Percentiles rank a stretch among this genome's conserved stretches.
Conservation (phyloP, 2,329 filamentous ascomycete genomes). For the Colletotrichum ledebouriae region DNA sequence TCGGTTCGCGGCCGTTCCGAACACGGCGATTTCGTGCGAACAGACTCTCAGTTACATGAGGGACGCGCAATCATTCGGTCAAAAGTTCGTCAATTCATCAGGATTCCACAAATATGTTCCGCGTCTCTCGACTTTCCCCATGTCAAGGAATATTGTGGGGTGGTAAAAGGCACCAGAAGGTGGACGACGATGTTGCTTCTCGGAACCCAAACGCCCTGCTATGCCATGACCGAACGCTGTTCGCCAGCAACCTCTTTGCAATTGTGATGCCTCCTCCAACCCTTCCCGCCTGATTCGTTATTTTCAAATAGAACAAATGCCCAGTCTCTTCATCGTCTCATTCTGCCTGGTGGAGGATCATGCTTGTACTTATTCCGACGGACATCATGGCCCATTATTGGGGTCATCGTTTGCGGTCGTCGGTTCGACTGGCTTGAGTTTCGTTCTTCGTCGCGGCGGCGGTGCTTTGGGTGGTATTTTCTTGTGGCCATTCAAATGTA, state of each 20-base stretch:
- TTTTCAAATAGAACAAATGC: constrained; percentile 18
- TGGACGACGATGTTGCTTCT: background rate
- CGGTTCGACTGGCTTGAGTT: constrained; percentile 50
- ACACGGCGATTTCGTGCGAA: background rate
- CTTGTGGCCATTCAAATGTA: constrained; percentile 52
- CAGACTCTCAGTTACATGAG: background rate
- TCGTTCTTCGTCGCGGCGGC: constrained; percentile 61
- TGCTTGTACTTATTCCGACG: background rate
- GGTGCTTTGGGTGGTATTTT: constrained; percentile 61
- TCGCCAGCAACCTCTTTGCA: constrained; percentile 2
- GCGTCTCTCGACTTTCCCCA: background rate
- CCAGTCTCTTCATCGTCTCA: constrained; percentile 14
- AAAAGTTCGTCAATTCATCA: constrained; percentile 3
- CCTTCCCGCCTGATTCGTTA: background rate
- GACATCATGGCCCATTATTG: background rate
- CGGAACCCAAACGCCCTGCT: constrained; percentile 38
- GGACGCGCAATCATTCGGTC: background rate
- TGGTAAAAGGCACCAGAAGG: too few species aligned
- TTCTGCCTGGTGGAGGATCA: constrained; percentile 11
- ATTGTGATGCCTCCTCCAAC: constrained; percentile 9
- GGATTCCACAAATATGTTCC: background rate
- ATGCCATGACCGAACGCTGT: constrained; percentile 32
- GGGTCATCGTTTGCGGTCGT: constrained; percentile 17
- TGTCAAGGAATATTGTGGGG: too few species aligned
- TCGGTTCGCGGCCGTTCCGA: background rate